Percentiles rank a stretch among this genome's conserved stretches.
Evolutionary conservation across 1,284 basidiomycete species (phyloP).

Genomic region (Cryptococcus hybrid): DNA sequence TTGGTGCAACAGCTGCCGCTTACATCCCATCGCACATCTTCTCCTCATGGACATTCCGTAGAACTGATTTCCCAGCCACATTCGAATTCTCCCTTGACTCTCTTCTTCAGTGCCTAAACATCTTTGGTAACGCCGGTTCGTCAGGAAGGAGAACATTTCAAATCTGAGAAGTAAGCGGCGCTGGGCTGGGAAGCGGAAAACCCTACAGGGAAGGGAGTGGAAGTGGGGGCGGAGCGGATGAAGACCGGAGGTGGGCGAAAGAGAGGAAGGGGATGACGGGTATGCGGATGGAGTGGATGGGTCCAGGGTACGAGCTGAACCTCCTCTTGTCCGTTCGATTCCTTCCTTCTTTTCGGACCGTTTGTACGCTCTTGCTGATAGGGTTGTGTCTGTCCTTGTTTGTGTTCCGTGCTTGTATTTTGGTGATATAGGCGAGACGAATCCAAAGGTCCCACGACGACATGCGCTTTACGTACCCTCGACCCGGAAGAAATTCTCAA

Average conservation of each 20-base stretch:
- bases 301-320: constrained; percentile 72
- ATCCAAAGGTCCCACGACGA: constrained; percentile 76
- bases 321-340: constrained; percentile 70
- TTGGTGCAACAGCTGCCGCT: constrained; percentile 63
- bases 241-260: constrained; percentile 6
- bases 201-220: constrained; percentile 28
- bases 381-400: no score
- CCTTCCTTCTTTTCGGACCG: background rate
- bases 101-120: constrained; percentile 83
- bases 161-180: constrained; percentile 19
- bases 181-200: constrained; percentile 53
- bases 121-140: constrained; percentile 75
- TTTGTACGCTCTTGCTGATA: no score
- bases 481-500: constrained; percentile 79
- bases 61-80: constrained; percentile 44
- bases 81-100: constrained; percentile 82
- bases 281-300: constrained; percentile 79
- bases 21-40: constrained; percentile 78
- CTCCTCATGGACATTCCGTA: constrained; percentile 65
- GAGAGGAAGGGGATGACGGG: constrained; percentile 56
- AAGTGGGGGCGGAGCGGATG: constrained; percentile 29
- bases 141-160: background rate
- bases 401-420: background rate
- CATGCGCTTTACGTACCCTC: constrained; percentile 81
- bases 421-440: constrained; percentile 71